A percentile compares a stretch with the other conserved stretches of the same genome.
phyloP scores from a whole-genome alignment of 768 basidiomycete genomes.

The Auricularia sp. region DNA sequence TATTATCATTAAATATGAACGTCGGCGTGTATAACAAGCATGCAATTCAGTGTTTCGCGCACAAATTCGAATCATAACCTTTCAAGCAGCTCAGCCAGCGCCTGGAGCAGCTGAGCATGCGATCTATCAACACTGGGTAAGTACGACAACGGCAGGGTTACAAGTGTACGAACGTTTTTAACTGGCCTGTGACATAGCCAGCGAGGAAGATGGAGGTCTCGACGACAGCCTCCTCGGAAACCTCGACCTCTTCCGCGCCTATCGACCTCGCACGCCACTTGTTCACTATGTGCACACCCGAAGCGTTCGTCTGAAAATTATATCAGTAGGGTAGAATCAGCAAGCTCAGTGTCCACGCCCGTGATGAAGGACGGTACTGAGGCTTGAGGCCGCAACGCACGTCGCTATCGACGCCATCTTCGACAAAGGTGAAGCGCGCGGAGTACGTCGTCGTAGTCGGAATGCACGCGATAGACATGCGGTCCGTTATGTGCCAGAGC shows the following conservation, averaged over 20 bases:
- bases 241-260: not conserved
- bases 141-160: too few relatives aligned
- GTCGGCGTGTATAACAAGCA: too few relatives aligned
- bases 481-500: constrained; percentile 7
- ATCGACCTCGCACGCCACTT: not conserved
- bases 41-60: too few relatives aligned
- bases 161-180: not conserved
- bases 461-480: constrained; percentile 1
- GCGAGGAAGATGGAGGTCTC: not conserved
- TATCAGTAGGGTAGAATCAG: too few relatives aligned
- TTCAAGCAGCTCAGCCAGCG: not conserved
- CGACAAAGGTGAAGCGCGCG: not conserved
- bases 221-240: not conserved
- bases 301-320: not conserved
- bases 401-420: constrained; percentile 7
- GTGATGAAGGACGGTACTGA: too few relatives aligned
- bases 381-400: not conserved
- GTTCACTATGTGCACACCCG: not conserved
- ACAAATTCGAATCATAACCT: too few relatives aligned
- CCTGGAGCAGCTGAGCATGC: not conserved
- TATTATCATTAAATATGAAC: too few relatives aligned
- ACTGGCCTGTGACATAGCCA: not conserved
- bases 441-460: constrained; percentile 1
- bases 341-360: too few relatives aligned
- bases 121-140: not conserved